Evolutionary conservation across 1,284 basidiomycete species (phyloP).

Genomic region (Ustilago shanxiensis): DNA sequence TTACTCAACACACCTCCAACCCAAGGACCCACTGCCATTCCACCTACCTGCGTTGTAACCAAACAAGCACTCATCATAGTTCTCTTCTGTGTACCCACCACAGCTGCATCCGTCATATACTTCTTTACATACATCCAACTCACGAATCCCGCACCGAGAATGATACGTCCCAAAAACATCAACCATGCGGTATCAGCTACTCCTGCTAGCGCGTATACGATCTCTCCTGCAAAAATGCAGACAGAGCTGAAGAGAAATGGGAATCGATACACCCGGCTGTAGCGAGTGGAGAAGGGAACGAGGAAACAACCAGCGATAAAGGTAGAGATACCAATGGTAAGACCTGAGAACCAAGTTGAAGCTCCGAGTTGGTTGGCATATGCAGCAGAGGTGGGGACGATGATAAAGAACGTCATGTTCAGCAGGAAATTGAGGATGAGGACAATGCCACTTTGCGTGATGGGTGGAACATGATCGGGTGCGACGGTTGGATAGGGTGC

Average conservation of each 20-base stretch:
- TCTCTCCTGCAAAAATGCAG: slow-evolving; percentile 41
- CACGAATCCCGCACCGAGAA: slow-evolving; percentile 47
- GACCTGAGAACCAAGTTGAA: slow-evolving; percentile 53
- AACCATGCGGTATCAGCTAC: slow-evolving; percentile 49
- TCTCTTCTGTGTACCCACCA: slow-evolving; percentile 39
- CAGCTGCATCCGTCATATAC: slow-evolving; percentile 49
- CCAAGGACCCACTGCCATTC: slow-evolving; percentile 52
- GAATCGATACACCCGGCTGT: slow-evolving; percentile 32
- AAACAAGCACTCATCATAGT: slow-evolving; percentile 54
- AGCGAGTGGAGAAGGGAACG: slow-evolving; percentile 44
- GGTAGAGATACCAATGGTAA: slow-evolving; percentile 49
- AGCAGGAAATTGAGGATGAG: slow-evolving; percentile 50
- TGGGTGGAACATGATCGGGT: slow-evolving; percentile 33
- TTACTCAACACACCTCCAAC: slow-evolving; percentile 45
- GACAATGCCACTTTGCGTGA: slow-evolving; percentile 38
- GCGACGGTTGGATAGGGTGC: slow-evolving; percentile 7
- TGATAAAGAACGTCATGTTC: slow-evolving; percentile 59
- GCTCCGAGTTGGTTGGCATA: slow-evolving; percentile 50
- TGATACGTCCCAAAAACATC: slow-evolving; percentile 42
- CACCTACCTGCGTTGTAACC: slow-evolving; percentile 52
- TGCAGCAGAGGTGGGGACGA: slow-evolving; percentile 47
- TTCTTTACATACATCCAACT: slow-evolving; percentile 52
- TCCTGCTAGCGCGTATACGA: slow-evolving; percentile 47
- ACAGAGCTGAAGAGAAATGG: slow-evolving; percentile 45
- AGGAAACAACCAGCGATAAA: slow-evolving; percentile 41